Conservation (phyloP, 2,329 filamentous ascomycete species). For the Sclerotiophoma versabilis region DNA sequence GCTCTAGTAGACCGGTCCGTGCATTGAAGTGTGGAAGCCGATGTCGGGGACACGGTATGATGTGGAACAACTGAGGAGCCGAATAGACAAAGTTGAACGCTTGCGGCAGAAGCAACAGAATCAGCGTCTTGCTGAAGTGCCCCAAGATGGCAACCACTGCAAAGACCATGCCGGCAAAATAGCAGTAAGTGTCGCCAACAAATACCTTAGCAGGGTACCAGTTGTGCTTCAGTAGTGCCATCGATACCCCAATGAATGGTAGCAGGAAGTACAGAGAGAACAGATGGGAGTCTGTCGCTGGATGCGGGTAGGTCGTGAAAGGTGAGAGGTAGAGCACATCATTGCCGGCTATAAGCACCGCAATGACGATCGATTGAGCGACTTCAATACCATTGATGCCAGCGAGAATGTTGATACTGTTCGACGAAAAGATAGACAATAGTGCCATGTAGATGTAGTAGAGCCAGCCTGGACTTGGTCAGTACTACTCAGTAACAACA, state of each 20-base stretch:
- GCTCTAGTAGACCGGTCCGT: slow-evolving; percentile 82
- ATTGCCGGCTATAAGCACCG: slow-evolving; percentile 81
- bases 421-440: slow-evolving; percentile 95
- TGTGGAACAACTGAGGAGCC: slow-evolving; percentile 84
- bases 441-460: slow-evolving; percentile 99
- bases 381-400: slow-evolving; percentile 99
- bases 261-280: slow-evolving; percentile 95
- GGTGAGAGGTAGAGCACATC: slow-evolving; percentile 82
- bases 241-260: slow-evolving; percentile 90
- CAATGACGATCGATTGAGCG: slow-evolving; percentile 90
- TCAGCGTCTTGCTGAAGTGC: slow-evolving; percentile 96
- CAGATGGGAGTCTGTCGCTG: slow-evolving; percentile 92
- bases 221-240: slow-evolving; percentile 87
- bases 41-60: slow-evolving; percentile 92
- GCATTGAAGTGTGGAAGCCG: slow-evolving; percentile 88
- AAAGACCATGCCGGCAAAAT: slow-evolving; percentile 99
- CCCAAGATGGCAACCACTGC: slow-evolving; percentile 95
- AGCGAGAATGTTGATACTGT: slow-evolving; percentile 99
- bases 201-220: slow-evolving; percentile 96
- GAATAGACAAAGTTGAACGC: slow-evolving; percentile 98
- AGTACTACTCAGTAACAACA: slow-evolving; percentile 16
- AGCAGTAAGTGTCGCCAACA: slow-evolving; percentile 98
- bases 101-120: slow-evolving; percentile 89
- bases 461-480: slow-evolving; percentile 50
- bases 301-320: slow-evolving; percentile 80